phyloP scores from a whole-genome alignment of 495 filamentous ascomycete species.

The Penicillium fimorum region DNA sequence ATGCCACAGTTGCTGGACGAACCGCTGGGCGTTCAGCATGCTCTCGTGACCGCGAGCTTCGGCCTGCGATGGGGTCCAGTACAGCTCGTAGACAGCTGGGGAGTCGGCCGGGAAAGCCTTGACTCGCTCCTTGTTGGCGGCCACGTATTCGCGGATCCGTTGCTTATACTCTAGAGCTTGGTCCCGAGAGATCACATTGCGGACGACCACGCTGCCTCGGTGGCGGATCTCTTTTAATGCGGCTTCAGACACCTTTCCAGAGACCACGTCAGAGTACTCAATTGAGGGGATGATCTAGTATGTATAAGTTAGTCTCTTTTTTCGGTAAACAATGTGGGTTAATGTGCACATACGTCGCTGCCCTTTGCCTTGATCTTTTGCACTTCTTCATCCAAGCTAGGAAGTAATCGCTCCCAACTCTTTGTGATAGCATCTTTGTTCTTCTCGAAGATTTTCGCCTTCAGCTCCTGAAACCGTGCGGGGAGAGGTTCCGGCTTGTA shows the following conservation, averaged over 20 bases:
- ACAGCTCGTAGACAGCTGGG: slow-evolving; percentile 83
- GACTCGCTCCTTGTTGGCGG: slow-evolving; percentile 49
- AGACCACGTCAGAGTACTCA: slow-evolving; percentile 52
- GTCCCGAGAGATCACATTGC: slow-evolving; percentile 58
- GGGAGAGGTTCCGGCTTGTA: slow-evolving; percentile 62
- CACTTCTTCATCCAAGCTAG: slow-evolving; percentile 51
- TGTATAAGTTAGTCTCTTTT: slow-evolving; percentile 9
- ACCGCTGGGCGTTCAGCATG: slow-evolving; percentile 64
- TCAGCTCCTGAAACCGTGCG: slow-evolving; percentile 73
- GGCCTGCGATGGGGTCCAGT: slow-evolving; percentile 79
- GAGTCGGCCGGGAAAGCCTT: slow-evolving; percentile 56
- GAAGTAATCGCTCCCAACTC: slow-evolving; percentile 71
- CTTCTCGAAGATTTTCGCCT: slow-evolving; percentile 58
- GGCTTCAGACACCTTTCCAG: slow-evolving; percentile 42
- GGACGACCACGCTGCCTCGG: slow-evolving; percentile 62
- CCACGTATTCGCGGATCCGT: slow-evolving; percentile 57
- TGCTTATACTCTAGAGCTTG: slow-evolving; percentile 53
- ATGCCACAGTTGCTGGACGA: slow-evolving; percentile 75
- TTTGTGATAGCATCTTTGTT: slow-evolving; percentile 59
- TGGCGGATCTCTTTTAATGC: slow-evolving; percentile 56
- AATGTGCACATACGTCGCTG: slow-evolving; percentile 44
- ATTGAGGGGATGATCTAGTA: slow-evolving; percentile 58
- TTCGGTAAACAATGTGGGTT: too few species aligned
- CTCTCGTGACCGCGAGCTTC: slow-evolving; percentile 71
- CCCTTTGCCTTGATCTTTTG: slow-evolving; percentile 47